Percentiles rank a stretch among this genome's conserved stretches.
phyloP scores from a whole-genome alignment of 2,329 filamentous ascomycete genomes.

The Arthrinium puccinioides region DNA sequence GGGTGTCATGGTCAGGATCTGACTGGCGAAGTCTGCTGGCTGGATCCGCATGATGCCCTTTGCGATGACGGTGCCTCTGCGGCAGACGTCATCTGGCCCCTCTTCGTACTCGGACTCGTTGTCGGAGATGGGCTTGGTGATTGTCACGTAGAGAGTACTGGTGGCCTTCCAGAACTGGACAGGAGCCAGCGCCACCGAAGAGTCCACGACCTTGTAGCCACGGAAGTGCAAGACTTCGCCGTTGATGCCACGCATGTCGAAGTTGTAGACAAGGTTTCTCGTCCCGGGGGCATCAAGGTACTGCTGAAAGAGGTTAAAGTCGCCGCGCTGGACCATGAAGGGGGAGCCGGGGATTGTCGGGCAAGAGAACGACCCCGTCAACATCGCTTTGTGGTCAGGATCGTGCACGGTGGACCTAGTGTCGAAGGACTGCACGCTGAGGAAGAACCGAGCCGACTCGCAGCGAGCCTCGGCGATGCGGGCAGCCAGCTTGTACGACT shows the following conservation, averaged over 20 bases:
- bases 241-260: constrained; percentile 49
- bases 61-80: constrained; percentile 39
- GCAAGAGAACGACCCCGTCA: constrained; percentile 54
- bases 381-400: constrained; percentile 41
- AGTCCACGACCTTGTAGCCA: constrained; percentile 56
- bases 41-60: constrained; percentile 53
- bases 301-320: constrained; percentile 49
- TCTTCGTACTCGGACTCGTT: constrained; percentile 17
- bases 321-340: constrained; percentile 51
- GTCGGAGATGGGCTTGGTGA: constrained; percentile 32
- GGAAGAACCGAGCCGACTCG: constrained; percentile 50
- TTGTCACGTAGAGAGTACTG: constrained; percentile 54
- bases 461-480: constrained; percentile 45
- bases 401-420: constrained; percentile 38
- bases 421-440: constrained; percentile 50
- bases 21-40: constrained; percentile 43
- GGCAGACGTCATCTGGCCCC: constrained; percentile 28
- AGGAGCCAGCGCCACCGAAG: constrained; percentile 49
- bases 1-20: constrained; percentile 46
- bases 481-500: constrained; percentile 46
- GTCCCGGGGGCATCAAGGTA: constrained; percentile 49
- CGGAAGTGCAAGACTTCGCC: constrained; percentile 49
- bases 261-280: constrained; percentile 53
- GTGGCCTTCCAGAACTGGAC: constrained; percentile 54
- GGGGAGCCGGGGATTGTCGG: constrained; percentile 47